Percentiles rank a stretch among this genome's conserved stretches.
phyloP scores from a whole-genome alignment of 208 protist genomes.

The Naegleria fowleri region DNA sequence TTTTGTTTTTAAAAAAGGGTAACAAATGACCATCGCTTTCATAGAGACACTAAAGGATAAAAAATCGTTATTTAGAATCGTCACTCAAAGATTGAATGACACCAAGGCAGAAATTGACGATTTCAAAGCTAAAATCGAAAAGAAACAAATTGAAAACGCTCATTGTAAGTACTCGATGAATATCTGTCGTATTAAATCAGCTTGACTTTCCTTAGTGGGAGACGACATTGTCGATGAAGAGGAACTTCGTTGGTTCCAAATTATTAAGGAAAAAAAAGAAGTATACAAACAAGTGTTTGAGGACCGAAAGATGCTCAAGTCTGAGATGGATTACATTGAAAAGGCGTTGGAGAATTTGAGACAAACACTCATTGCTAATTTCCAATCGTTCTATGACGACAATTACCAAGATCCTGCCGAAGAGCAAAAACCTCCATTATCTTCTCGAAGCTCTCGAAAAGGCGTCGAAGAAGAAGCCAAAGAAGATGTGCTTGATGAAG shows the following conservation, averaged over 20 bases:
- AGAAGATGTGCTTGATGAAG: constrained; percentile 38
- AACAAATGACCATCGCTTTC: no score
- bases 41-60: constrained; percentile 37
- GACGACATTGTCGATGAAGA: constrained; percentile 50
- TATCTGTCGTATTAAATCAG: constrained; percentile 5
- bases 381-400: constrained; percentile 52
- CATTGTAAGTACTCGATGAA: not conserved
- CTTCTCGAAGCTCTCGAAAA: not conserved
- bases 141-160: constrained; percentile 25
- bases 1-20: no score
- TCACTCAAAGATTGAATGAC: constrained; percentile 44
- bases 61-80: constrained; percentile 31
- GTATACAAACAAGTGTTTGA: constrained; percentile 44
- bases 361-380: constrained; percentile 54
- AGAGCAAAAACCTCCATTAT: not conserved
- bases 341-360: constrained; percentile 43
- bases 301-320: constrained; percentile 35
- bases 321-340: constrained; percentile 41
- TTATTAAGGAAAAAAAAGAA: constrained; percentile 40
- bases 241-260: constrained; percentile 41
- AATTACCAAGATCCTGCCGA: not conserved
- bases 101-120: constrained; percentile 42
- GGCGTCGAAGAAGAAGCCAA: not conserved
- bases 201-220: no score
- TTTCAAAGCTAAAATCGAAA: constrained; percentile 30